Evolutionary conservation across 139 green algal genomes (phyloP).

Genomic region (Coccomyxa sp.): DNA sequence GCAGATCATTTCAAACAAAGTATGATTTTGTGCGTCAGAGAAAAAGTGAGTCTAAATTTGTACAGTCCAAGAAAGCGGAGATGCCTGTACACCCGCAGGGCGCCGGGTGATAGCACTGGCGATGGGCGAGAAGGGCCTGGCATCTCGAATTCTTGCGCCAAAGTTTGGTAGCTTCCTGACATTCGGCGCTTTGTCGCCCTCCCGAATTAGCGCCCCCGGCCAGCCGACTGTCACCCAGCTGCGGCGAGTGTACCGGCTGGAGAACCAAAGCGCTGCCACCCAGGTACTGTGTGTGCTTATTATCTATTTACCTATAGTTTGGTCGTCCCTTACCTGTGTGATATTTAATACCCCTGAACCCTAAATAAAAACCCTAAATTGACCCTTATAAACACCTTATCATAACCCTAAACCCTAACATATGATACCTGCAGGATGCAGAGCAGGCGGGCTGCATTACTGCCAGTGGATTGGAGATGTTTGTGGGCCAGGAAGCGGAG

Average conservation of each 20-base stretch:
- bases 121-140: conserved; percentile 88
- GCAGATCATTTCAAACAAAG: too few relatives aligned
- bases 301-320: too few relatives aligned
- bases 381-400: too few relatives aligned
- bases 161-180: conserved; percentile 95
- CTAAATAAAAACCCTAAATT: too few relatives aligned
- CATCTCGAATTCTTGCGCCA: conserved; percentile 82
- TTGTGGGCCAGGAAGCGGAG: conserved; percentile 91
- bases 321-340: too few relatives aligned
- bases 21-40: too few relatives aligned
- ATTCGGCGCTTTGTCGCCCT: conserved; percentile 80
- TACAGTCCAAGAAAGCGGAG: too few relatives aligned
- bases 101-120: conserved; percentile 78
- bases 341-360: too few relatives aligned
- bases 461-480: conserved; percentile 89
- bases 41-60: too few relatives aligned
- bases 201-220: conserved; percentile 36
- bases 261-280: conserved; percentile 51
- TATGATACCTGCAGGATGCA: conserved; percentile 21
- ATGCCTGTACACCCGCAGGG: conserved; percentile 34
- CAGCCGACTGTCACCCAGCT: conserved; percentile 48
- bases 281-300: conserved; percentile 19
- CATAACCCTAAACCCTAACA: too few relatives aligned
- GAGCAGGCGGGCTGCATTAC: conserved; percentile 32
- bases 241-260: conserved; percentile 55